These are phyloP conservation scores for Austroboletus eburneus DNA, from an alignment of 768 basidiomycete genomes.

Conservation along the genomic window DNA sequence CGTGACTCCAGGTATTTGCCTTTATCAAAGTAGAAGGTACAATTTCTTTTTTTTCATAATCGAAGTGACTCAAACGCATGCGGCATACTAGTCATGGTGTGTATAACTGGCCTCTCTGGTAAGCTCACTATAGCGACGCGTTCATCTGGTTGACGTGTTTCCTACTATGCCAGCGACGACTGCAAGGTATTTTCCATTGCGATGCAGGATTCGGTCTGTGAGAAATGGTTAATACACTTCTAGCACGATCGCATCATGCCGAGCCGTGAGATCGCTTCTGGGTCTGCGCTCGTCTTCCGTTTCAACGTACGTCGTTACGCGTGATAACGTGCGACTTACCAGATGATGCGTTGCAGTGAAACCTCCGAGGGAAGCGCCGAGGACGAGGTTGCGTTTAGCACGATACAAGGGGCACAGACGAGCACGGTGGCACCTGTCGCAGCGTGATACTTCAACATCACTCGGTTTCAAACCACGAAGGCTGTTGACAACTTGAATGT, in stretches of 20 bases:
- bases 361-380: neutral
- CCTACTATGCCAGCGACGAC: constrained; percentile 9
- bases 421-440: no score
- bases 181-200: constrained; percentile 12
- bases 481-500: no score
- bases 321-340: neutral
- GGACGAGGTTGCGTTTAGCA: constrained; percentile 1
- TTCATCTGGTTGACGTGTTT: neutral
- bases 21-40: constrained; percentile 2
- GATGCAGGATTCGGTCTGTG: no score
- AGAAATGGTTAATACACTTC: neutral
- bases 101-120: constrained; percentile 5
- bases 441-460: no score
- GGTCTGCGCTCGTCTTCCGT: neutral
- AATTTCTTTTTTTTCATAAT: neutral
- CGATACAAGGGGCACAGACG: neutral
- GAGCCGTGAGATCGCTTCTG: constrained; percentile 19
- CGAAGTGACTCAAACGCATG: neutral
- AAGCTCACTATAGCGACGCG: neutral
- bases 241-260: constrained; percentile 15
- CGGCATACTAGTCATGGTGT: constrained; percentile 4
- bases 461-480: no score
- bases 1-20: constrained; percentile 10
- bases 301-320: neutral
- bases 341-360: neutral